Evolutionary conservation across 148 eudicot species (phyloP), one percentile per base, ranked within the genome.

Genomic region (Rhododendron kiyosumense): DNA sequence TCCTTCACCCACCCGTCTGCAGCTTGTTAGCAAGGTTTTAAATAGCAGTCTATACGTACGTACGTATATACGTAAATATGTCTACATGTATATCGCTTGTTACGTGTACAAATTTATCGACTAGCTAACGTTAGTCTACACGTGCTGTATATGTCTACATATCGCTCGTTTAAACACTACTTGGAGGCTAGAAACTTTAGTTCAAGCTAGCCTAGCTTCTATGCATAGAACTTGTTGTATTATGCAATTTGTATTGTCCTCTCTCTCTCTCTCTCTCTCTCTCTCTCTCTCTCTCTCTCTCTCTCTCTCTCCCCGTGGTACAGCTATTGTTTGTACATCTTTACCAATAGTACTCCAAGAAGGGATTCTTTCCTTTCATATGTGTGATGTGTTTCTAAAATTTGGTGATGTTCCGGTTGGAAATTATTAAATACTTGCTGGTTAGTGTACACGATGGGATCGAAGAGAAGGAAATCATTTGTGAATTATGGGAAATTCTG

Each of bases 1-100:
- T 78, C 85, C 86, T 79, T 83, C 22, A 83, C 24, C 7, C 84
- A 73, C 45, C 84, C 86, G 3, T 88, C 88, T 4, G 88, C 90
- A 32, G 88, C 88, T 71, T 88, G 34, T 36, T 82, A 61, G 20
- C 12, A 76, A 30, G 13, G 13, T 76, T 20, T 38, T 36, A 81
- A 57, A 2, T 57, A 36, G 0, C n/a, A 15, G 30, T 67, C 30
- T 26, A 14, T 67, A 26, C 32, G 14, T 9, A 26, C 32, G 14
- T 9, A 65, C 2, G 11, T 57, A 57, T 4, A 5, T 57, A 57
- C 0, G 45, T 41, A 41, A 41, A 41, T 54, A 54, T 54, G 59
- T 17, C 18, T 51, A 51, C 59, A 54, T 41, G 7, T 41, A 41
- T 17, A 13, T 54, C 22, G 5, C 59, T 54, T 54, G 26, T 65